These are phyloP conservation scores for Solanum sejunctum DNA, from an alignment of 257 asterid species.

Conservation along the genomic window DNA sequence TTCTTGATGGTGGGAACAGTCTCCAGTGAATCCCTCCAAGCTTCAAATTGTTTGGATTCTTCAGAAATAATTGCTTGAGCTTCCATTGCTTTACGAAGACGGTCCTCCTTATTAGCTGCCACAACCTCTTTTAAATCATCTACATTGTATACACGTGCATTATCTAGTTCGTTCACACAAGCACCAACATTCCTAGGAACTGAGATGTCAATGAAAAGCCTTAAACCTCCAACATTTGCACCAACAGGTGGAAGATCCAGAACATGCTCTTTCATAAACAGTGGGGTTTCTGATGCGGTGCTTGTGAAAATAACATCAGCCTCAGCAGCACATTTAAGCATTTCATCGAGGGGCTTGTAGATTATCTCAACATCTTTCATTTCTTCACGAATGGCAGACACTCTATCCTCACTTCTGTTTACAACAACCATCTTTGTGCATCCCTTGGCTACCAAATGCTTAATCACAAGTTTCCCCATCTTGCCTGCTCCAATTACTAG, in stretches of 20 bases:
- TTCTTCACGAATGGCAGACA: conserved; percentile 68
- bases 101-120: conserved; percentile 87
- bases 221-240: conserved; percentile 32
- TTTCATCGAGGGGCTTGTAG: conserved; percentile 59
- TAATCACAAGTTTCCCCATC: conserved; percentile 98
- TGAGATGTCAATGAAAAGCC: conserved; percentile 77
- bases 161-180: conserved; percentile 53
- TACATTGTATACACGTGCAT: conserved; percentile 70
- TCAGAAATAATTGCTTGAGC: conserved; percentile 73
- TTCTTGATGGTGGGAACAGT: conserved; percentile 95
- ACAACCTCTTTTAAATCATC: conserved; percentile 94
- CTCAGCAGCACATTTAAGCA: conserved; percentile 47
- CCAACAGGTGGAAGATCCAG: conserved; percentile 39
- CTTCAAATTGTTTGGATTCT: conserved; percentile 81
- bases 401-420: conserved; percentile 69
- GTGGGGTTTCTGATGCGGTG: conserved; percentile 68
- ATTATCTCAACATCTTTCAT: conserved; percentile 52
- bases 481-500: conserved; percentile 86
- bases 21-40: conserved; percentile 88
- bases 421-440: conserved; percentile 83
- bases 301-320: conserved; percentile 86
- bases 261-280: conserved; percentile 56
- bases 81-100: conserved; percentile 84
- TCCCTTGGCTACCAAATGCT: conserved; percentile 85
- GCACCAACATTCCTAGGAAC: conserved; percentile 92